phyloP scores from a whole-genome alignment of 306 rosid genomes.

The Argentina anserina region DNA sequence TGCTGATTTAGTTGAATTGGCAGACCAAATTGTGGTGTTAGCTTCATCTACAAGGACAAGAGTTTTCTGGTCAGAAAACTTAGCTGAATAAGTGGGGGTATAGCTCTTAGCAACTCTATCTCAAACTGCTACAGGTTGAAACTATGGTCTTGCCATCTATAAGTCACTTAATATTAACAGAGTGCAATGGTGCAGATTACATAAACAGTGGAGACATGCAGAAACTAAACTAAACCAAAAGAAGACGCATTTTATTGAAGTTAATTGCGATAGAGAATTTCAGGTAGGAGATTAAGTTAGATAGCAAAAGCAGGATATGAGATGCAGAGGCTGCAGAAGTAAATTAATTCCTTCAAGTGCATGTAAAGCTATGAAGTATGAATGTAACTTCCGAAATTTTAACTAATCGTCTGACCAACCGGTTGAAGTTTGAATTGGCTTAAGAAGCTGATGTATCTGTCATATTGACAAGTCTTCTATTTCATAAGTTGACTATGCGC shows the following conservation, averaged over 20 bases:
- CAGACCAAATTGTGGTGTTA: slow-evolving; percentile 6
- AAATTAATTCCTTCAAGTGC: too few relatives aligned
- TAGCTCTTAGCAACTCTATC: slow-evolving; percentile 24
- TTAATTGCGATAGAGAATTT: too few relatives aligned
- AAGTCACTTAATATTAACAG: too few relatives aligned
- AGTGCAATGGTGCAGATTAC: too few relatives aligned
- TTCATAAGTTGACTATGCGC: background rate
- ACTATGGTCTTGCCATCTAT: too few relatives aligned
- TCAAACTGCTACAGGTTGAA: too few relatives aligned
- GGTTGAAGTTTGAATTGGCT: background rate
- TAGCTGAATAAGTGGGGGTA: background rate
- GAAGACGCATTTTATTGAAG: too few relatives aligned
- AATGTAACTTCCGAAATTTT: background rate
- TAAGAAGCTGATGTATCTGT: background rate
- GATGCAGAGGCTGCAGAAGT: background rate
- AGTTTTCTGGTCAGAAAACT: background rate
- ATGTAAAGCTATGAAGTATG: too few relatives aligned
- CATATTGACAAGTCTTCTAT: background rate
- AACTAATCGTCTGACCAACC: too few relatives aligned
- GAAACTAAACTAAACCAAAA: too few relatives aligned
- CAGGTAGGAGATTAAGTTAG: too few relatives aligned
- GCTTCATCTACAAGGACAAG: background rate
- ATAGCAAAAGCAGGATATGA: background rate
- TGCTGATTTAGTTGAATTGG: background rate
- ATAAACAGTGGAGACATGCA: too few relatives aligned